Evolutionary conservation across 225 moss, liverwort and hornwort genomes (phyloP), one percentile per base, ranked within the genome.

Genomic region (Anthoceros angustus): DNA sequence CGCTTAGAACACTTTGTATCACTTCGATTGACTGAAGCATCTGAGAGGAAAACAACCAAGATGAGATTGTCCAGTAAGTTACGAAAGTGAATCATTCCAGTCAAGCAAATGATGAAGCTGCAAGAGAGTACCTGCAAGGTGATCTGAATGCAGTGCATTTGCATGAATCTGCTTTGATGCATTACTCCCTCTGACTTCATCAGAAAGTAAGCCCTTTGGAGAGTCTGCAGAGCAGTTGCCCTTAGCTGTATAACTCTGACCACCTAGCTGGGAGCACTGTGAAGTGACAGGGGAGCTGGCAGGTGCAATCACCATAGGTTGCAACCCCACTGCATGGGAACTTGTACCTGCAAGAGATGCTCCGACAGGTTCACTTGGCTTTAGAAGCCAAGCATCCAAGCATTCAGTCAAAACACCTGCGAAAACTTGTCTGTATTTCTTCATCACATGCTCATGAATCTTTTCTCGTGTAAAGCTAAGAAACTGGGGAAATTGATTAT

Each of bases 391-490:
- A 64, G 77, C 77, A 65, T 81, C 86, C 67, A 86, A 74, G 25
- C 82, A 79, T 66, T 90, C 90, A 70, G 81, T 84, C 60, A 86
- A 69, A 50, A 83, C 86, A 41, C 82, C 84, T 55, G 85, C 78
- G 73, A 84, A 78, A 50, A 75, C 77, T 39, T 78, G 78, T 72
- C 80, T 87, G 61, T 80, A 86, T 21, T 84, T 75, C 61, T 84
- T 90, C 76, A 86, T 90, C 66, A 79, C 86, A 60, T 71, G 73
- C 61, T 90, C 86, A 70, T 88, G 90, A 65, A 87, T 72, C 77
- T 83, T 90, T 50, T 85, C 90, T 66, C 83, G 77, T 69, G 87
- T 87, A 67, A 79, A 90, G 67, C 84, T 86, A 73, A 87, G 70
- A 71, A 83, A 90, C 55, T 90, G 90, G 65, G 87, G 90, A 70